These are phyloP conservation scores for Graphilbum fragrans DNA, from an alignment of 2,329 filamentous ascomycete genomes.

Conservation along the genomic window DNA sequence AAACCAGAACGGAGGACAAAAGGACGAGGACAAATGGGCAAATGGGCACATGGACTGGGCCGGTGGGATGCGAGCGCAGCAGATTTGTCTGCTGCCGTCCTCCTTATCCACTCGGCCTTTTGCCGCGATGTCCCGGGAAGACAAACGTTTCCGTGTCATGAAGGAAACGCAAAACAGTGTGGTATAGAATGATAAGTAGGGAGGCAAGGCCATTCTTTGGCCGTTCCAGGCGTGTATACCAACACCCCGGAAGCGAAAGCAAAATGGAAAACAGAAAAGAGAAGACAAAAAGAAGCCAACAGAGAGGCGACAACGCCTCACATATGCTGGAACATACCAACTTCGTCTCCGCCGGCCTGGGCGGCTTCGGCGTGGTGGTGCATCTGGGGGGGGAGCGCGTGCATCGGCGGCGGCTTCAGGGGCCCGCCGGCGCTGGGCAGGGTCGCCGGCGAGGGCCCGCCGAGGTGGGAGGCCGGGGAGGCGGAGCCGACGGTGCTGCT, in stretches of 20 bases:
- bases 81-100: no score
- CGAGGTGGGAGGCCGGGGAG: constrained; percentile 8
- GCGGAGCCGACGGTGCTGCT: constrained; percentile 6
- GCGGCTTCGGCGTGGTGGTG: constrained; percentile 61
- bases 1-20: no score
- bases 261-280: background rate
- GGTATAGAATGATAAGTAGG: no score
- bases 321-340: constrained; percentile 98
- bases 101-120: no score
- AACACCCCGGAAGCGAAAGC: no score
- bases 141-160: no score
- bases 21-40: background rate
- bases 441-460: constrained; percentile 36
- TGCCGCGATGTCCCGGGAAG: no score
- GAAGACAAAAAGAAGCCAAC: background rate
- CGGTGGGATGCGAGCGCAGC: no score
- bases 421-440: constrained; percentile 45
- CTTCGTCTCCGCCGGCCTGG: constrained; percentile 65
- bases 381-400: constrained; percentile 49
- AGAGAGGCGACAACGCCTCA: constrained; percentile 33
- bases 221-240: no score
- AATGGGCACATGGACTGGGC: no score
- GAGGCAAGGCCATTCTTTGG: no score
- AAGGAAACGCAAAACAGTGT: no score
- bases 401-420: constrained; percentile 49